Conservation (phyloP, 1,284 basidiomycete species). For the Fereydounia khargensis region DNA sequence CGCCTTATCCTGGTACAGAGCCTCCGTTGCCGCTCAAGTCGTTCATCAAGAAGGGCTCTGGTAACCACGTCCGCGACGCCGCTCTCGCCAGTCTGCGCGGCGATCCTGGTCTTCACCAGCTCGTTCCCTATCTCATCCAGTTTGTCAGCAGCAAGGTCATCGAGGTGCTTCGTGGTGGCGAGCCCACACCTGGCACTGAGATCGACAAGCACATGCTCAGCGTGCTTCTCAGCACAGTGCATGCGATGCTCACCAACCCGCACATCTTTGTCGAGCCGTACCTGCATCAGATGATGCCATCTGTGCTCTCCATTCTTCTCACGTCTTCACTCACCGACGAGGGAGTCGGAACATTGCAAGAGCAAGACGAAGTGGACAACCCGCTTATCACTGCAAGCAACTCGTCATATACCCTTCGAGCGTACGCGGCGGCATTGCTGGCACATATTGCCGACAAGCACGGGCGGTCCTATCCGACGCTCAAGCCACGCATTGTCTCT, state of each 20-base stretch:
- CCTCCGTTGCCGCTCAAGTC: slow-evolving; percentile 30
- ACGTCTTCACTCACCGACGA: slow-evolving; percentile 69
- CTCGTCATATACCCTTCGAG: slow-evolving; percentile 31
- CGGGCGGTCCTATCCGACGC: slow-evolving; percentile 69
- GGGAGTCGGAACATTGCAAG: slow-evolving; percentile 7
- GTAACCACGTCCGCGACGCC: slow-evolving; percentile 63
- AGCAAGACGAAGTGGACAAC: slow-evolving; percentile 7
- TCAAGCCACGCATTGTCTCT: slow-evolving; percentile 84
- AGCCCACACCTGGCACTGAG: no score
- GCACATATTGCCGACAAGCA: slow-evolving; percentile 70
- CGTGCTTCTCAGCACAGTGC: slow-evolving; percentile 46
- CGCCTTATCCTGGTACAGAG: slow-evolving; percentile 18
- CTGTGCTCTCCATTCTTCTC: slow-evolving; percentile 83
- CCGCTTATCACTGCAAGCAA: slow-evolving; percentile 21
- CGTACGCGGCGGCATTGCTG: slow-evolving; percentile 67
- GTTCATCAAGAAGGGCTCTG: slow-evolving; percentile 35
- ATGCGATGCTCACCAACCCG: slow-evolving; percentile 63
- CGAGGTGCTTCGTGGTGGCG: slow-evolving; percentile 55
- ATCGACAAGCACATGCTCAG: slow-evolving; percentile 40
- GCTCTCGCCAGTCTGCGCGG: slow-evolving; percentile 82
- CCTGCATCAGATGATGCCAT: slow-evolving; percentile 93
- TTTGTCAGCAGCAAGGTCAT: slow-evolving; percentile 78
- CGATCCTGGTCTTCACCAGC: slow-evolving; percentile 87
- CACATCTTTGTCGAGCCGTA: slow-evolving; percentile 90
- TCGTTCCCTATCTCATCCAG: slow-evolving; percentile 91